A percentile compares a stretch with the other conserved stretches of the same genome.
Evolutionary conservation across 1,284 basidiomycete genomes (phyloP).

Genomic region (Tilletia horrida): DNA sequence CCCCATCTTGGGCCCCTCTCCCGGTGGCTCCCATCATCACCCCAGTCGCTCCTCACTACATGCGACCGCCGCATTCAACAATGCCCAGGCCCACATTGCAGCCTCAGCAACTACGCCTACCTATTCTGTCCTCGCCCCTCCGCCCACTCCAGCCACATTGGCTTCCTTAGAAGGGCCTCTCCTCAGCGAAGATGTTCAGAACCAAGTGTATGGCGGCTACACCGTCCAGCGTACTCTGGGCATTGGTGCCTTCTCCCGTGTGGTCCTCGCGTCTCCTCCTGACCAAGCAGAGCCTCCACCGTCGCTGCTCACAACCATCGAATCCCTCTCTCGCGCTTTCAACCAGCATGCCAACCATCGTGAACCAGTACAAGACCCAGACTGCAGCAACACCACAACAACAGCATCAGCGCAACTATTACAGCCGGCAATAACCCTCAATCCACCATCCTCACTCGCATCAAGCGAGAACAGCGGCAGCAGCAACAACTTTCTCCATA

Average conservation of each 20-base stretch:
- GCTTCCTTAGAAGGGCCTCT: conserved; percentile 1
- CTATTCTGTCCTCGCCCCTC: conserved; percentile 11
- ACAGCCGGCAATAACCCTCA: not conserved
- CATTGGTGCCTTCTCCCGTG: conserved; percentile 51
- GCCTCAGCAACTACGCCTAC: conserved; percentile 4
- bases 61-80: too few species aligned
- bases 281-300: conserved; percentile 22
- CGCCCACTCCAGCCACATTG: not conserved
- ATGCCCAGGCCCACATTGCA: not conserved
- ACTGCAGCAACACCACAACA: not conserved
- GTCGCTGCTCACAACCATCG: conserved; percentile 20
- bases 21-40: not conserved
- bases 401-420: not conserved
- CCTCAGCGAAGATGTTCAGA: not conserved
- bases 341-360: not conserved
- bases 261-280: conserved; percentile 33
- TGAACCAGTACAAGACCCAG: too few species aligned
- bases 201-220: not conserved
- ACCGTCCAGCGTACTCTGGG: conserved; percentile 41
- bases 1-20: not conserved
- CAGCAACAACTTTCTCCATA: too few species aligned
- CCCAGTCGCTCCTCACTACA: not conserved
- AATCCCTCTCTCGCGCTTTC: not conserved
- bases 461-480: not conserved
- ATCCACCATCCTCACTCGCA: not conserved